phyloP scores from a whole-genome alignment of 345 rosid genomes.

The Alliaria petiolata region DNA sequence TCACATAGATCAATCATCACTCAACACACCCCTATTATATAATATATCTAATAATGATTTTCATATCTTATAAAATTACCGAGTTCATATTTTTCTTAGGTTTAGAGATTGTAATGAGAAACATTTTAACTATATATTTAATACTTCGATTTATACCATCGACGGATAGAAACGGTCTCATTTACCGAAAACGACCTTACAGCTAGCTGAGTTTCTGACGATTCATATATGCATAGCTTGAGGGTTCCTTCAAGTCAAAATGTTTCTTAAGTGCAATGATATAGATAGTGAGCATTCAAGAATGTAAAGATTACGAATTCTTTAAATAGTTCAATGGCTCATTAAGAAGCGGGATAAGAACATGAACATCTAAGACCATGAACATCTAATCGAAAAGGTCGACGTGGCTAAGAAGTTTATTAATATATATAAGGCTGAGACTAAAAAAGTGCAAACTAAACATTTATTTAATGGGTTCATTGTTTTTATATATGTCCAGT shows the following conservation, averaged over 20 bases:
- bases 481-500: neutral
- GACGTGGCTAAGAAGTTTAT: neutral
- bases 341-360: neutral
- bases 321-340: neutral
- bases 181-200: neutral
- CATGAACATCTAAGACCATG: neutral
- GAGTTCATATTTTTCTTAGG: neutral
- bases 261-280: neutral
- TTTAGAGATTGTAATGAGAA: neutral
- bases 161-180: neutral
- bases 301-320: neutral
- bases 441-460: conserved; percentile 6
- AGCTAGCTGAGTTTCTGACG: neutral
- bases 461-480: neutral
- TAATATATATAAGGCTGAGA: neutral
- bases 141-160: neutral
- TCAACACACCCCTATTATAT: neutral
- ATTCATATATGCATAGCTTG: neutral
- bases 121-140: neutral
- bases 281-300: too few species aligned
- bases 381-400: neutral
- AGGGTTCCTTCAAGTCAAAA: neutral
- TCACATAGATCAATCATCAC: conserved; percentile 25
- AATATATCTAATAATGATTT: neutral
- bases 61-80: neutral